These are phyloP conservation scores for Deinandra increscens DNA, from an alignment of 129 eudicot genomes.

Conservation along the genomic window DNA sequence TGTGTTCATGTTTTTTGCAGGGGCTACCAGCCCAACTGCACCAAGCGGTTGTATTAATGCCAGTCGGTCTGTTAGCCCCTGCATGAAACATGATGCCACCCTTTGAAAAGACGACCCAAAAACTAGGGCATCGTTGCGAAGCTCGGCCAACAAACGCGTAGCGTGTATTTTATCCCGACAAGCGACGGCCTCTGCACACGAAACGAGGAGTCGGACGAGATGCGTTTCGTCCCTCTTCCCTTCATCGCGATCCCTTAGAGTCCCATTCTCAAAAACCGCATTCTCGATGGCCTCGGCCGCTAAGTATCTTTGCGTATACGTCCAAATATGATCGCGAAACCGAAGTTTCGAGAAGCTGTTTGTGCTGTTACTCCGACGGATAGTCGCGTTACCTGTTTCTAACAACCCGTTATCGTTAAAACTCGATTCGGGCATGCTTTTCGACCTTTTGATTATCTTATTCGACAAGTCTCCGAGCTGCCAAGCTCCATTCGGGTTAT, in stretches of 20 bases:
- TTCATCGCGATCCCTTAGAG: slow-evolving; percentile 21
- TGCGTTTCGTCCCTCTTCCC: slow-evolving; percentile 50
- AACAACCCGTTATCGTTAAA: slow-evolving; percentile 18
- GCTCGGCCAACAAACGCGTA: slow-evolving; percentile 54
- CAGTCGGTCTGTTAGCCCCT: slow-evolving; percentile 69
- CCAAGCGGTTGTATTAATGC: slow-evolving; percentile 68
- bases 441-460: slow-evolving; percentile 45
- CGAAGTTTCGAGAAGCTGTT: slow-evolving; percentile 55
- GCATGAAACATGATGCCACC: slow-evolving; percentile 81
- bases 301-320: slow-evolving; percentile 54
- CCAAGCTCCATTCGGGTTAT: slow-evolving; percentile 19
- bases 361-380: slow-evolving; percentile 40
- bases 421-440: slow-evolving; percentile 37
- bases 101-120: slow-evolving; percentile 79
- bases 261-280: slow-evolving; percentile 39
- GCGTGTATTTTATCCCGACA: slow-evolving; percentile 73
- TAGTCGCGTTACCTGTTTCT: slow-evolving; percentile 7
- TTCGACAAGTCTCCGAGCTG: slow-evolving; percentile 19
- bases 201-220: slow-evolving; percentile 62
- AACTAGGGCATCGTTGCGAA: slow-evolving; percentile 55
- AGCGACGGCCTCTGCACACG: slow-evolving; percentile 83
- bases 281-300: slow-evolving; percentile 71
- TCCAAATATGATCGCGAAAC: slow-evolving; percentile 70
- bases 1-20: slow-evolving; percentile 42
- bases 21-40: slow-evolving; percentile 51